Percentiles rank a stretch among this genome's conserved stretches.
Conservation (phyloP, 495 filamentous ascomycete species). For the Coniosporium apollinis region DNA sequence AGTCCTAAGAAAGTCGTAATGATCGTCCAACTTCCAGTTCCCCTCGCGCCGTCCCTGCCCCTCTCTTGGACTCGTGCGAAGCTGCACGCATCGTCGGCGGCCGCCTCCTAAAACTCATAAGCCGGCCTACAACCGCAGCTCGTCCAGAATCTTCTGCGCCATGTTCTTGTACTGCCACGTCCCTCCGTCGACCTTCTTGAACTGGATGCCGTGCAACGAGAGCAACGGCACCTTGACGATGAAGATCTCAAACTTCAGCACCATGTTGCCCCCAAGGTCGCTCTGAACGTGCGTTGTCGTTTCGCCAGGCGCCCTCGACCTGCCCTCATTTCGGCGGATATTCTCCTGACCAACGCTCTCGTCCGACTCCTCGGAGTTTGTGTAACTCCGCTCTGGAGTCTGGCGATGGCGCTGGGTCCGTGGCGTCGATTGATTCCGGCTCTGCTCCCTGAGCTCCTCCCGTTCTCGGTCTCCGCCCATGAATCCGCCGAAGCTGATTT, state of each 20-base stretch:
- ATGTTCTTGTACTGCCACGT: constrained; percentile 98
- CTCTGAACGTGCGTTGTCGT: constrained; percentile 76
- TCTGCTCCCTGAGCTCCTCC: constrained; percentile 37
- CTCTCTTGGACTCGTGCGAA: too few species aligned
- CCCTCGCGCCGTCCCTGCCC: too few species aligned
- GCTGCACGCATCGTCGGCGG: not conserved
- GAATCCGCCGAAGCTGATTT: constrained; percentile 68
- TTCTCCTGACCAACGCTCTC: constrained; percentile 34
- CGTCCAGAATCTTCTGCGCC: constrained; percentile 85
- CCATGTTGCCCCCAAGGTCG: constrained; percentile 62
- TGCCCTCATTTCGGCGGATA: not conserved
- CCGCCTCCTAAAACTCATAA: not conserved
- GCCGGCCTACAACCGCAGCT: constrained; percentile 51
- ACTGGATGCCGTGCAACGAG: constrained; percentile 87
- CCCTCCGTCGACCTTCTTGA: constrained; percentile 89
- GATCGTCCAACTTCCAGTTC: too few species aligned
- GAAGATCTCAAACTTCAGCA: constrained; percentile 85
- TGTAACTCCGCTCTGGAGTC: constrained; percentile 48
- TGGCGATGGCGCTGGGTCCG: constrained; percentile 21
- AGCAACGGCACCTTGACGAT: constrained; percentile 96
- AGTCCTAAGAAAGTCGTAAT: too few species aligned
- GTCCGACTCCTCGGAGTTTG: constrained; percentile 65
- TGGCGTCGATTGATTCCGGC: constrained; percentile 31
- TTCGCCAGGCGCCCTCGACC: constrained; percentile 43
- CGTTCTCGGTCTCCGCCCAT: constrained; percentile 43